phyloP scores from a whole-genome alignment of 2,329 filamentous ascomycete genomes.

The Ophiosphaerella narmari region DNA sequence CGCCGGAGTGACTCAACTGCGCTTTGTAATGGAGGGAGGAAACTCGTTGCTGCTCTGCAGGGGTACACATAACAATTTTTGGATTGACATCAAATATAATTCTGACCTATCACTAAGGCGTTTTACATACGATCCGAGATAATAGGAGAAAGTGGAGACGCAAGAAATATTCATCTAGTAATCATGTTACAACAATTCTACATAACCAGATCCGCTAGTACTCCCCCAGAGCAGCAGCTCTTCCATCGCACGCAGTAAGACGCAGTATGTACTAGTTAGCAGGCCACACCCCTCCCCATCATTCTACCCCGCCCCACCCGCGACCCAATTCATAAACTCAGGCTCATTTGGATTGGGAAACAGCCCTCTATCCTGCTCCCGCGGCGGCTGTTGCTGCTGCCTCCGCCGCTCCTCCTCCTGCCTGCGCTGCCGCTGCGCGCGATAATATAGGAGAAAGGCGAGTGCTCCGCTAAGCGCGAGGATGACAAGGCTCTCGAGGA shows the following conservation, averaged over 20 bases:
- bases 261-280: too few species aligned
- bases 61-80: too few species aligned
- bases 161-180: not conserved
- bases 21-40: too few species aligned
- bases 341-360: conserved; percentile 71
- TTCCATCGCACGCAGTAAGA: too few species aligned
- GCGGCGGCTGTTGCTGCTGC: conserved; percentile 34
- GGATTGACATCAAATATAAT: too few species aligned
- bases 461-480: conserved; percentile 75
- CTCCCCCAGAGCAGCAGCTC: not conserved
- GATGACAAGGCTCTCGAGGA: conserved; percentile 85
- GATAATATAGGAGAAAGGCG: conserved; percentile 79
- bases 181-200: not conserved
- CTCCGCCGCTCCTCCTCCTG: conserved; percentile 49
- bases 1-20: too few species aligned
- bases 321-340: conserved; percentile 70
- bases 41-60: too few species aligned
- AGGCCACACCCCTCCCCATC: not conserved
- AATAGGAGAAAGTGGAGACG: too few species aligned
- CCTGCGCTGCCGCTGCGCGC: conserved; percentile 63
- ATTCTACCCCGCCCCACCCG: conserved; percentile 66
- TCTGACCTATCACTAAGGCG: too few species aligned
- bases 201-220: not conserved
- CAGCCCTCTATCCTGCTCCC: conserved; percentile 57
- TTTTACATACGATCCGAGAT: too few species aligned